Evolutionary conservation across 345 rosid species (phyloP).

Genomic region (Eucalyptus leucophloia): DNA sequence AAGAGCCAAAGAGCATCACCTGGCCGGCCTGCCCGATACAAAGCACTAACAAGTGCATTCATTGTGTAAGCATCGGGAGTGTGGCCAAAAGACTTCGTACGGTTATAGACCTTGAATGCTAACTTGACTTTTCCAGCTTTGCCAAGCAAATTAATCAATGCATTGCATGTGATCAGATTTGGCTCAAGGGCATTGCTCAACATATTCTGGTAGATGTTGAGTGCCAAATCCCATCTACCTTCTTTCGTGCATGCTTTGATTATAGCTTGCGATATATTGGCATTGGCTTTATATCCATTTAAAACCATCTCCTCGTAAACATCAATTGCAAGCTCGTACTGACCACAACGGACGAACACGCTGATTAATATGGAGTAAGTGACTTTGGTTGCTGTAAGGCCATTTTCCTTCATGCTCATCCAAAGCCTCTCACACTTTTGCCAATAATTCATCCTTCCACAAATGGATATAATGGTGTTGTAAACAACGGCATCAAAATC

Average conservation of each 20-base stretch:
- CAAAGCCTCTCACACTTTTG: conserved; percentile 45
- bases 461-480: conserved; percentile 62
- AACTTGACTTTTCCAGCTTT: conserved; percentile 47
- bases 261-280: conserved; percentile 45
- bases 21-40: conserved; percentile 45
- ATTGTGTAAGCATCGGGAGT: conserved; percentile 61
- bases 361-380: conserved; percentile 58
- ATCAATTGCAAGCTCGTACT: conserved; percentile 51
- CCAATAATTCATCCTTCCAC: conserved; percentile 48
- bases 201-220: conserved; percentile 44
- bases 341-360: conserved; percentile 59
- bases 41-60: conserved; percentile 57
- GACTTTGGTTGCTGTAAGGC: conserved; percentile 38
- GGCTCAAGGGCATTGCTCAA: conserved; percentile 35
- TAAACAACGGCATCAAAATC: conserved; percentile 54
- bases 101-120: conserved; percentile 44
- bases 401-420: conserved; percentile 48
- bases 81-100: conserved; percentile 39
- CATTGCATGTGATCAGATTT: conserved; percentile 55
- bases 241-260: conserved; percentile 53
- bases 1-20: conserved; percentile 54
- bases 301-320: conserved; percentile 59
- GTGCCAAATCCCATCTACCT: conserved; percentile 45
- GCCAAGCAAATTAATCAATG: conserved; percentile 56
- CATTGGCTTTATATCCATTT: conserved; percentile 27